A percentile compares a stretch with the other conserved stretches of the same genome.
These are phyloP conservation scores for Linderniella brevidens DNA, from an alignment of 257 asterid species.

Conservation along the genomic window DNA sequence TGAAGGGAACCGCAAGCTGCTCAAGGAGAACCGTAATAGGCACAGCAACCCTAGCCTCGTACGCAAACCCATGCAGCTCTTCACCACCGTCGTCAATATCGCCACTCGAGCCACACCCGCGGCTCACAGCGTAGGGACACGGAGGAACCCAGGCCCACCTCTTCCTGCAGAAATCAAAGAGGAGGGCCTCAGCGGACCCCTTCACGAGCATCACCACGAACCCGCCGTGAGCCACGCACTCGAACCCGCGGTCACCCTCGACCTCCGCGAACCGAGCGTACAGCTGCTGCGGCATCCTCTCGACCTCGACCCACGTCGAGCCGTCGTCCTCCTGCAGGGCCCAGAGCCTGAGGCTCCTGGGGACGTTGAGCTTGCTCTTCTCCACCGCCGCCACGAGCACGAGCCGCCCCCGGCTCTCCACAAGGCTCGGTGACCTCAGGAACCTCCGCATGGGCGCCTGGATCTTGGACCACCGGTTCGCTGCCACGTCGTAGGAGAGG, in stretches of 20 bases:
- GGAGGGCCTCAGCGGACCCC: constrained; percentile 32
- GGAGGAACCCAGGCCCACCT: constrained; percentile 77
- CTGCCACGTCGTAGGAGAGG: constrained; percentile 24
- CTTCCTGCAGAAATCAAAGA: constrained; percentile 49
- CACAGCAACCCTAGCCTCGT: constrained; percentile 49
- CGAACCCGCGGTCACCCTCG: constrained; percentile 59
- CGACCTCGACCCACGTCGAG: constrained; percentile 70
- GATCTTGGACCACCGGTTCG: constrained; percentile 61
- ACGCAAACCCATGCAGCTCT: constrained; percentile 72
- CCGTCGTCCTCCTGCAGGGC: constrained; percentile 45
- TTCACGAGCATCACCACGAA: constrained; percentile 32
- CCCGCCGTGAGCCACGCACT: constrained; percentile 63
- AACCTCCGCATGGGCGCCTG: constrained; percentile 95
- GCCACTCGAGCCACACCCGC: too few relatives aligned
- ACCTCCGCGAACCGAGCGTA: constrained; percentile 50
- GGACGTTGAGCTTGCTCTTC: constrained; percentile 86
- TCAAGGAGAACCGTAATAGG: constrained; percentile 73
- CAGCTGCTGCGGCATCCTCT: constrained; percentile 92
- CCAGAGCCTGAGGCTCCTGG: constrained; percentile 77
- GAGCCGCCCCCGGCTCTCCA: constrained; percentile 43
- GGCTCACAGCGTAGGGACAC: constrained; percentile 28
- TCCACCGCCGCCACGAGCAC: constrained; percentile 74
- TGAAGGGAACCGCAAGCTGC: constrained; percentile 66
- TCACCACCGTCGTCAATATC: too few relatives aligned
- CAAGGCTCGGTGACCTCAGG: constrained; percentile 60